Evolutionary conservation across 306 rosid genomes (phyloP), one percentile per base, ranked within the genome.

Genomic region (Quercus mongolica): DNA sequence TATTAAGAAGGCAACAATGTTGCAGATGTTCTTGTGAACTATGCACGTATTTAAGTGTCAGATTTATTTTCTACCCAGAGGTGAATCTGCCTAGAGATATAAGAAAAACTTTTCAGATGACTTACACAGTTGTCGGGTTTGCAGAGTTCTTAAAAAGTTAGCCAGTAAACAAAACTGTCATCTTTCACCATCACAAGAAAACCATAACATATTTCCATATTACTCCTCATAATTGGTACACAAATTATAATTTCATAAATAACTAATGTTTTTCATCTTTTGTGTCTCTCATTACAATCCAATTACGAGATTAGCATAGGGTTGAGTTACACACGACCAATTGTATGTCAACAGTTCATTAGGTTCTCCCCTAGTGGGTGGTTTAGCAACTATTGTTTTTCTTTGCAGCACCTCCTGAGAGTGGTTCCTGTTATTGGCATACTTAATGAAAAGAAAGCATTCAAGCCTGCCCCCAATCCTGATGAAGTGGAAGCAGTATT

Each of bases 391-490:
- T 38, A 8, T 72, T 69, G 21, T 84, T 58, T 82, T 80, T 83
- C 69, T 69, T 17, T 80, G 87, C 84, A 95, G 99, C 97, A 91
- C 70, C 88, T 92, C 31, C 87, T 95, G 31, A 86, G 99, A 82
- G 99, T 92, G 77, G 94, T 92, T 84, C 99, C 98, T 0, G 93
- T 95, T 62, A 83, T 95, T n/a, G 98, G 97, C 83, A 74, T 95
- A 71, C 94, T 95, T 65, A 57, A 86, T n/a, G 89, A 93, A 76
- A 95, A 89, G 85, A 75, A 87, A 77, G 90, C 92, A 35, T 95
- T 92, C 87, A 89, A 70, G 78, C 94, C 98, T 30, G 74, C 70
- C 74, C 94, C 94, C 6, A 90, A 90, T 78, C 94, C 97, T 25
- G 92, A 78, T 44, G 98, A 95, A 84, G 99, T 95, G 76, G 98